Conservation (phyloP, 495 filamentous ascomycete species). For the Neurospora hispaniola region DNA sequence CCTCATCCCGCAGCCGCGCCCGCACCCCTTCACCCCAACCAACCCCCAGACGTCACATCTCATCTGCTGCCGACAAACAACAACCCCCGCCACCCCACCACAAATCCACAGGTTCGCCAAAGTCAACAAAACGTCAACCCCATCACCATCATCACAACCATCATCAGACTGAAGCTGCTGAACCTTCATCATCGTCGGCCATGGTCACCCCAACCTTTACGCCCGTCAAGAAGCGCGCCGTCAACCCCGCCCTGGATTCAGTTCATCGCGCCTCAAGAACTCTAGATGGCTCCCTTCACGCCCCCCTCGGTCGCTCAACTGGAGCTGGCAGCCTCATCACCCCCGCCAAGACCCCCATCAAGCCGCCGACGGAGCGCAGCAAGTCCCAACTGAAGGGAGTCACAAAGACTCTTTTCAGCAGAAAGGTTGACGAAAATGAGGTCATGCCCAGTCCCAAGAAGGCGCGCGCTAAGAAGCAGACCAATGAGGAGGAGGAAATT, state of each 20-base stretch:
- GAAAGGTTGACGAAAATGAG: slow-evolving; percentile 31
- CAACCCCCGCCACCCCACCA: slow-evolving; percentile 21
- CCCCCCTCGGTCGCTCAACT: slow-evolving; percentile 1
- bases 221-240: slow-evolving; percentile 40
- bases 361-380: slow-evolving; percentile 45
- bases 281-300: slow-evolving; percentile 12
- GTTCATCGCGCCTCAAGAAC: slow-evolving; percentile 30
- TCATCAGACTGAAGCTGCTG: neutral
- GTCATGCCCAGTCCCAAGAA: slow-evolving; percentile 48
- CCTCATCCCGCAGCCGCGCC: slow-evolving; percentile 2
- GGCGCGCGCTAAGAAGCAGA: slow-evolving; percentile 39
- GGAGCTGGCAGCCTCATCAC: slow-evolving; percentile 62
- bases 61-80: slow-evolving; percentile 13
- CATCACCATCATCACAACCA: neutral
- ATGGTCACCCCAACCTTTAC: slow-evolving; percentile 35
- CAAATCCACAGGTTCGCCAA: slow-evolving; percentile 19
- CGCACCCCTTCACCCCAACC: slow-evolving; percentile 36
- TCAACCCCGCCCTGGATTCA: slow-evolving; percentile 18
- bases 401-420: slow-evolving; percentile 63
- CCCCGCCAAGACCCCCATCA: slow-evolving; percentile 79
- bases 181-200: slow-evolving; percentile 11
- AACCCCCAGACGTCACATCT: slow-evolving; percentile 22
- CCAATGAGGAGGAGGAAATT: slow-evolving; percentile 48
- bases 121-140: slow-evolving; percentile 14
- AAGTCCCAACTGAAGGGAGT: slow-evolving; percentile 49